These are phyloP conservation scores for Penstemon newberryi DNA, from an alignment of 257 asterid genomes.

Conservation along the genomic window DNA sequence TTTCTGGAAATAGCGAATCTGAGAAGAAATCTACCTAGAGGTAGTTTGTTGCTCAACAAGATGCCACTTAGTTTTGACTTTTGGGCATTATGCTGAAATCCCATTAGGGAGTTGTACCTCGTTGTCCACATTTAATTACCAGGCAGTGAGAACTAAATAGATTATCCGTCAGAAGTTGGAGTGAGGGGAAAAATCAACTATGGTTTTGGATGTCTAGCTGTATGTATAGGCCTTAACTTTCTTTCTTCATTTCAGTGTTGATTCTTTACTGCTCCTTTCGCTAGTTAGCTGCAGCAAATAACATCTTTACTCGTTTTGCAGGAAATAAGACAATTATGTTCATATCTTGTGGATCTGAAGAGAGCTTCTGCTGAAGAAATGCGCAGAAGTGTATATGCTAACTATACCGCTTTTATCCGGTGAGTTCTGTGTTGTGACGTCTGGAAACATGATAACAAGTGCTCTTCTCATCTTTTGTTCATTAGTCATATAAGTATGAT, in stretches of 20 bases:
- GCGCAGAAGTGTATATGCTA: conserved; percentile 97
- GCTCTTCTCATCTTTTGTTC: neutral
- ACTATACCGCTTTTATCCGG: conserved; percentile 97
- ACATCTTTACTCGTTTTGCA: conserved; percentile 36
- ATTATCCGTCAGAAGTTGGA: conserved; percentile 15
- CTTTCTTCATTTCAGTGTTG: conserved; percentile 9
- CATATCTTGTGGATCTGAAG: conserved; percentile 90
- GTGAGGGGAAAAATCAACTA: neutral
- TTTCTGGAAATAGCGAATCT: neutral
- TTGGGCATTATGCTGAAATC: neutral
- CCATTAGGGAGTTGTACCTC: neutral
- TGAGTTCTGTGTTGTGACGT: conserved; percentile 40
- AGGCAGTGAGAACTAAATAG: conserved; percentile 14
- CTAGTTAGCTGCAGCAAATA: conserved; percentile 23
- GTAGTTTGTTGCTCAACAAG: neutral
- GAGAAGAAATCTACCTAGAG: neutral
- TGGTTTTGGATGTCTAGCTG: conserved; percentile 2
- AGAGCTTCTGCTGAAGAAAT: conserved; percentile 98
- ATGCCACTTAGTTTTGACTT: neutral
- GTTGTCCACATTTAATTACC: conserved; percentile 11
- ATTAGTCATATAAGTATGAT: conserved; percentile 14
- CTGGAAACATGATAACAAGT: conserved; percentile 1
- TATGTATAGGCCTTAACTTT: conserved; percentile 16
- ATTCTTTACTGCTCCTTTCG: conserved; percentile 15
- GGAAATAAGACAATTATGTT: conserved; percentile 96